These are phyloP conservation scores for Bothriochloa decipiens DNA, from an alignment of 176 grass and related monocot species.

Conservation along the genomic window DNA sequence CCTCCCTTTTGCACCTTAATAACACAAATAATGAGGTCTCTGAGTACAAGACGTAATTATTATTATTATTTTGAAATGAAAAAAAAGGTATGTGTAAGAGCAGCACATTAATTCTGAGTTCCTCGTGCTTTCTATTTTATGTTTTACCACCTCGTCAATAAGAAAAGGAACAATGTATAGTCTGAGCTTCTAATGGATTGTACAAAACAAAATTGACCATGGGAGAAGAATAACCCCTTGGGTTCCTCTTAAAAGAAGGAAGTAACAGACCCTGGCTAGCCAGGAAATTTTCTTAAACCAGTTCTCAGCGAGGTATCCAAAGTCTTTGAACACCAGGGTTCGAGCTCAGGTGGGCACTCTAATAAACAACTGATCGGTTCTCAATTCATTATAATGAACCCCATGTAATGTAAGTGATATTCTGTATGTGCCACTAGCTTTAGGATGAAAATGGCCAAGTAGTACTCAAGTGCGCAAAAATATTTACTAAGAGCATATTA, in stretches of 20 bases:
- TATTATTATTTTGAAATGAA: not conserved
- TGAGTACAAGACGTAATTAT: conserved; percentile 34
- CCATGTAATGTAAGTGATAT: not conserved
- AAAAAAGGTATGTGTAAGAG: not conserved
- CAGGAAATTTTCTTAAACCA: not conserved
- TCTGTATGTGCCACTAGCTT: not conserved
- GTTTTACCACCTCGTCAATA: not conserved
- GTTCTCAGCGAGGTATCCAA: not conserved
- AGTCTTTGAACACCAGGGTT: not conserved
- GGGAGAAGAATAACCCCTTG: not conserved
- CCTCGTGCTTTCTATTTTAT: not conserved
- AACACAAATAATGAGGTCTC: conserved; percentile 41
- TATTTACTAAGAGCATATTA: not conserved
- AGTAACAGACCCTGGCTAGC: not conserved
- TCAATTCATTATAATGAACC: not conserved
- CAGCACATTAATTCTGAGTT: not conserved
- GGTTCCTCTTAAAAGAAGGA: not conserved
- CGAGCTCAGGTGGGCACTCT: not conserved
- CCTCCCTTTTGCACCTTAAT: conserved; percentile 82
- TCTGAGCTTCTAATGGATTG: not conserved
- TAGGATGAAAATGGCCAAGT: conserved; percentile 4
- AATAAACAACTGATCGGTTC: not conserved
- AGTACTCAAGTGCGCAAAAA: not conserved
- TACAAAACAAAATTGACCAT: not conserved
- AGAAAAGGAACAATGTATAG: not conserved